Percentiles rank a stretch among this genome's conserved stretches.
Evolutionary conservation across 2,329 filamentous ascomycete species (phyloP).

Genomic region (Cladosporium sp.): DNA sequence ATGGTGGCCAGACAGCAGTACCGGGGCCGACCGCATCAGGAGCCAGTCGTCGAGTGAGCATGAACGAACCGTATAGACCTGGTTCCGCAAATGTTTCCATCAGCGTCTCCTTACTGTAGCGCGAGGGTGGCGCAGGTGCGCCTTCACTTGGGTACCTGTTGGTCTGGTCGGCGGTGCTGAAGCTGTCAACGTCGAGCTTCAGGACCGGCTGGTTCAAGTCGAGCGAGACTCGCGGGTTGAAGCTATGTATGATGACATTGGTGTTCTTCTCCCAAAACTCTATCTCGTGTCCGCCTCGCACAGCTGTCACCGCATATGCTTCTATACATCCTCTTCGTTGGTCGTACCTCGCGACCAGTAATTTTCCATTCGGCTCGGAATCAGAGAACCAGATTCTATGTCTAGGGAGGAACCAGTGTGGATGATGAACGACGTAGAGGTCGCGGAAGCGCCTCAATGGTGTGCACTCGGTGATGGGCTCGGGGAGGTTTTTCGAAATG

Average conservation of each 20-base stretch:
- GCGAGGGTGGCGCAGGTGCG: slow-evolving; percentile 25
- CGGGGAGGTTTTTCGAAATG: slow-evolving; percentile 68
- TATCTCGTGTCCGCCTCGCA: slow-evolving; percentile 56
- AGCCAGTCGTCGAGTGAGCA: slow-evolving; percentile 60
- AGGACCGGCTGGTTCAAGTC: slow-evolving; percentile 72
- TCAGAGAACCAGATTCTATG: slow-evolving; percentile 87
- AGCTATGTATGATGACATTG: slow-evolving; percentile 69
- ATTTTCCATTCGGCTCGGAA: slow-evolving; percentile 67
- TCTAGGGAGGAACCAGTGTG: slow-evolving; percentile 79
- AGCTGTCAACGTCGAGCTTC: slow-evolving; percentile 40
- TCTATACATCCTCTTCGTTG: slow-evolving; percentile 72
- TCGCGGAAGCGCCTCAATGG: slow-evolving; percentile 66
- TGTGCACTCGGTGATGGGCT: slow-evolving; percentile 53
- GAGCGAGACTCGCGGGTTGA: slow-evolving; percentile 68
- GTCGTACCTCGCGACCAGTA: slow-evolving; percentile 78
- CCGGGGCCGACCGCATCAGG: slow-evolving; percentile 41
- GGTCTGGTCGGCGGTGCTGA: slow-evolving; percentile 24
- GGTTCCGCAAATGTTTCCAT: slow-evolving; percentile 47
- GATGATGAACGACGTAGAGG: slow-evolving; percentile 72
- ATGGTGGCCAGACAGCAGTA: slow-evolving; percentile 69
- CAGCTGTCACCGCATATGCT: slow-evolving; percentile 72
- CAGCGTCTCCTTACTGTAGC: slow-evolving; percentile 52
- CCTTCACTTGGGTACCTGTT: slow-evolving; percentile 26
- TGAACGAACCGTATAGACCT: slow-evolving; percentile 64
- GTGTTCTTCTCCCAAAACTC: slow-evolving; percentile 65